These are phyloP conservation scores for Trichophyton rubrum DNA, from an alignment of 2,329 filamentous ascomycete species.

Conservation along the genomic window DNA sequence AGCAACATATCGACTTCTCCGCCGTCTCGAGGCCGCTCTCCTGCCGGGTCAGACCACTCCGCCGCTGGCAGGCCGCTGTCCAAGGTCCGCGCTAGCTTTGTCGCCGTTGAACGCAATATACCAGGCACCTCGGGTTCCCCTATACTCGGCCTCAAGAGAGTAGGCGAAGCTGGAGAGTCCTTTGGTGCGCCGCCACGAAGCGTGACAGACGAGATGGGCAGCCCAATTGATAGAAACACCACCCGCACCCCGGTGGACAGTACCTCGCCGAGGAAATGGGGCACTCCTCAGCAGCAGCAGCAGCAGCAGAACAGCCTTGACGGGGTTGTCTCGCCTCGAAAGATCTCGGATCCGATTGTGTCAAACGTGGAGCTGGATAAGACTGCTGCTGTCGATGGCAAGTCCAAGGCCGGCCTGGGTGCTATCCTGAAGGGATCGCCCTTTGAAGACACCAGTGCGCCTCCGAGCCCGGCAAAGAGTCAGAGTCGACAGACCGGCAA, in stretches of 20 bases:
- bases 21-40: constrained; percentile 58
- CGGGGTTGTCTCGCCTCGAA: neutral
- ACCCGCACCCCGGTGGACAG: constrained; percentile 8
- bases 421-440: constrained; percentile 22
- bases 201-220: constrained; percentile 20
- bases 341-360: neutral
- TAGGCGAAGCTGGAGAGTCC: constrained; percentile 26
- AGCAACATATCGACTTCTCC: constrained; percentile 51
- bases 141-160: constrained; percentile 31
- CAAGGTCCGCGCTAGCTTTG: constrained; percentile 62
- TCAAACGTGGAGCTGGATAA: constrained; percentile 2
- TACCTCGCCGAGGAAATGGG: neutral
- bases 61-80: constrained; percentile 50
- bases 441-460: constrained; percentile 15
- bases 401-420: constrained; percentile 13
- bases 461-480: neutral
- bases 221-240: constrained; percentile 15
- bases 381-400: neutral
- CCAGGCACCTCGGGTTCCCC: constrained; percentile 16
- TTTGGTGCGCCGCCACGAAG: constrained; percentile 18
- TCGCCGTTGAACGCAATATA: constrained; percentile 48
- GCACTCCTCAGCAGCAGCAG: neutral
- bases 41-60: constrained; percentile 37
- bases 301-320: neutral
- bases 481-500: neutral